Evolutionary conservation across 306 rosid species (phyloP).

Genomic region (Prunus kanzakura): DNA sequence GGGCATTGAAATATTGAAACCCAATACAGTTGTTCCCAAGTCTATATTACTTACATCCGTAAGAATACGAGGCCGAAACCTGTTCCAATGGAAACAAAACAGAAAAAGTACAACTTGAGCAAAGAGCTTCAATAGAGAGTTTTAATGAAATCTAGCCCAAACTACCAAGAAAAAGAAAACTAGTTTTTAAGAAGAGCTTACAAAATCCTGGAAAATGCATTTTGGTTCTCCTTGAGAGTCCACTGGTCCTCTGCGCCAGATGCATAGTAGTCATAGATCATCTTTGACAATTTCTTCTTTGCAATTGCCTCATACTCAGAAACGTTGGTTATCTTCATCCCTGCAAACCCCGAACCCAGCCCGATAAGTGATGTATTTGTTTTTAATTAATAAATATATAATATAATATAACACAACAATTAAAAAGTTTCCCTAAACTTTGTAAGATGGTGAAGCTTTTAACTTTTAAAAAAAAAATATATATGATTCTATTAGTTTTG

Average conservation of each 20-base stretch:
- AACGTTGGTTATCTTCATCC: constrained; percentile 78
- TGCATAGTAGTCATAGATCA: constrained; percentile 88
- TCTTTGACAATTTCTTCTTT: constrained; percentile 84
- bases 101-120: constrained; percentile 1
- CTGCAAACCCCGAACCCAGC: background rate
- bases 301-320: constrained; percentile 76
- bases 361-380: no score
- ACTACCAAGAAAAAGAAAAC: background rate
- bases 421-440: no score
- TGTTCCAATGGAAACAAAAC: constrained; percentile 22
- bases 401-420: no score
- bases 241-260: constrained; percentile 98
- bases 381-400: no score
- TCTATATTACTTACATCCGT: constrained; percentile 87
- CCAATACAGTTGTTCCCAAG: constrained; percentile 71
- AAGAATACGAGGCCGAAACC: constrained; percentile 95
- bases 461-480: no score
- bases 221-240: constrained; percentile 78
- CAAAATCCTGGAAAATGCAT: constrained; percentile 90
- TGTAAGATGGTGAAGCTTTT: no score
- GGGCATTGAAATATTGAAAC: constrained; percentile 94
- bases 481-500: no score
- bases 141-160: background rate
- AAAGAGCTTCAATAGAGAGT: background rate
- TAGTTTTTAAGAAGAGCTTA: constrained; percentile 29